Evolutionary conservation across 2,329 filamentous ascomycete species (phyloP).

Genomic region (Fusarium subtropicale): DNA sequence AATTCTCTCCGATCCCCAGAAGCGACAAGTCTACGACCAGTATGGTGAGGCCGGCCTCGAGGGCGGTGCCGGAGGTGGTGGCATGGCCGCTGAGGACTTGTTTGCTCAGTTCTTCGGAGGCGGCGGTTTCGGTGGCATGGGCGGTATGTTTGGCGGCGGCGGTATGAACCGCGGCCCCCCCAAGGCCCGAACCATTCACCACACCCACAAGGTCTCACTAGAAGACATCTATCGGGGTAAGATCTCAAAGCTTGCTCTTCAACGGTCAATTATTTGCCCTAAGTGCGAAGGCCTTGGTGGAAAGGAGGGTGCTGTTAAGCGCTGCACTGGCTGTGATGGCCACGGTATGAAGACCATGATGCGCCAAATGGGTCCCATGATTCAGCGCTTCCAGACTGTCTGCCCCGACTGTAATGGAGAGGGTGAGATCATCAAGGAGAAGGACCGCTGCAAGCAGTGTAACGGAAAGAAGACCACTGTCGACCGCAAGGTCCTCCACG

Average conservation of each 20-base stretch:
- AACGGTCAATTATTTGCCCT: conserved; percentile 96
- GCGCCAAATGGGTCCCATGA: conserved; percentile 99
- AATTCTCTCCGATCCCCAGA: conserved; percentile 90
- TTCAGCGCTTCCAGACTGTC: conserved; percentile 99
- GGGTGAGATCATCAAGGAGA: conserved; percentile 95
- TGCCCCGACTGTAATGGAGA: conserved; percentile 98
- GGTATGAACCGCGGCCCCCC: conserved; percentile 80
- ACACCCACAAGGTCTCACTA: conserved; percentile 97
- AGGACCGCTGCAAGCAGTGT: conserved; percentile 97
- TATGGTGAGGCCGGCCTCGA: conserved; percentile 98
- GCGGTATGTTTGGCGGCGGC: conserved; percentile 78
- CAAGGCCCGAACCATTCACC: conserved; percentile 95
- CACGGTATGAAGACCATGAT: conserved; percentile 99
- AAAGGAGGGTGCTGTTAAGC: conserved; percentile 97
- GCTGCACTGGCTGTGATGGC: conserved; percentile 90
- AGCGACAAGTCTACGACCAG: conserved; percentile 93
- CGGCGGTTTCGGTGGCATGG: conserved; percentile 67
- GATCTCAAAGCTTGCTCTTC: conserved; percentile 94
- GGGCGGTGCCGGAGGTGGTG: conserved; percentile 80
- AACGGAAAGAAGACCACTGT: conserved; percentile 97
- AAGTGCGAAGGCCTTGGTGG: conserved; percentile 95
- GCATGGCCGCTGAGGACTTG: conserved; percentile 95
- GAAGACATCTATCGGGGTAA: conserved; percentile 99
- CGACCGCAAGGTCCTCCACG: conserved; percentile 97
- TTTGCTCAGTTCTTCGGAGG: conserved; percentile 96